A percentile compares a stretch with the other conserved stretches of the same genome.
These are phyloP conservation scores for Baudoinia panamericana DNA, from an alignment of 495 filamentous ascomycete species.

Conservation along the genomic window DNA sequence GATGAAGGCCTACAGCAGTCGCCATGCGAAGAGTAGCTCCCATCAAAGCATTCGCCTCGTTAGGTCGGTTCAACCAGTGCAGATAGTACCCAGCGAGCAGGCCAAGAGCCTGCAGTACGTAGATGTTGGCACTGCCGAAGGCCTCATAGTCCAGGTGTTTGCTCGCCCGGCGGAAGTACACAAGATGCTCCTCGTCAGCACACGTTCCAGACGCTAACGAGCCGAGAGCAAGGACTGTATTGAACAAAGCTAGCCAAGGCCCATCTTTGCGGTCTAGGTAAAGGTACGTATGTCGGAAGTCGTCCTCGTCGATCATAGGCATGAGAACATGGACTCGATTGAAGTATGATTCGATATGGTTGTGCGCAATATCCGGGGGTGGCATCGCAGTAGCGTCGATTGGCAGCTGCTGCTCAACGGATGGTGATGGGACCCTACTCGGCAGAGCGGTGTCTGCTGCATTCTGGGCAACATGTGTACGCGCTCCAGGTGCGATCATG, in stretches of 20 bases:
- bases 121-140: constrained; percentile 55
- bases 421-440: constrained; percentile 25
- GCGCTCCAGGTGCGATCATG: constrained; percentile 53
- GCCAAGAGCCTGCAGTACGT: constrained; percentile 56
- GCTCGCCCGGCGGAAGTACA: constrained; percentile 59
- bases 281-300: constrained; percentile 59
- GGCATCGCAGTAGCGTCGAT: constrained; percentile 24
- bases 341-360: constrained; percentile 64
- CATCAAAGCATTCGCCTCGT: constrained; percentile 55
- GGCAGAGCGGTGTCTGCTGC: constrained; percentile 28
- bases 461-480: constrained; percentile 41
- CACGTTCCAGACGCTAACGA: constrained; percentile 57
- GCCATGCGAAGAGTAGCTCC: constrained; percentile 61
- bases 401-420: constrained; percentile 21
- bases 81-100: constrained; percentile 67
- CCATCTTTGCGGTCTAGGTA: constrained; percentile 53
- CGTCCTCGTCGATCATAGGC: constrained; percentile 63
- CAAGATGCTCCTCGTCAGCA: constrained; percentile 56
- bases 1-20: constrained; percentile 58
- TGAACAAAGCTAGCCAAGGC: constrained; percentile 62
- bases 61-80: constrained; percentile 67
- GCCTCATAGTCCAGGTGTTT: constrained; percentile 53
- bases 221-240: constrained; percentile 71
- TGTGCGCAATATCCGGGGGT: constrained; percentile 30
- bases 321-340: constrained; percentile 60